Base-by-base conservation (phyloP, 1,284 basidiomycete genomes). In the Cutaneotrichosporon mucoides region DNA sequence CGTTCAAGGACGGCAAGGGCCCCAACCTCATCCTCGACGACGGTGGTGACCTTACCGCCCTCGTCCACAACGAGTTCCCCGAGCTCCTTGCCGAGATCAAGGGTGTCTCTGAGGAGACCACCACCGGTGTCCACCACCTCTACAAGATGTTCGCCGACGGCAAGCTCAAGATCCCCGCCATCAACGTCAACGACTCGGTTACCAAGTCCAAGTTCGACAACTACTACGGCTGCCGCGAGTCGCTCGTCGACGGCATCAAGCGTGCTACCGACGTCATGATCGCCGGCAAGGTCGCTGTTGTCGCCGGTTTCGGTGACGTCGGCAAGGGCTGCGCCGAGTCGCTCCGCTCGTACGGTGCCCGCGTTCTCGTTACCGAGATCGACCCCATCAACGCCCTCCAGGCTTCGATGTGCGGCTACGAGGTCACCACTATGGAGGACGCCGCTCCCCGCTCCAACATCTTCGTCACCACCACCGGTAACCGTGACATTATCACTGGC, bases 21-120 rank as follows among this genome's bases (percentile, higher is more conserved):
- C 82, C 96, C 75, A 99, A 99, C 87, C 90, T 99, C 93, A 99
- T 99, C 80, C 87, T 99, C 78, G 95, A 99, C 76, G 95, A 99
- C 76, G 95, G 96, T 73, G 96, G 96, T 79, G 96, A 99, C 78
- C 84, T 99, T 63, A 99, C 95, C 70, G 87, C 81, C 70, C 83
- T 97, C 66, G 92, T 99, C 63, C 95, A 99, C 81, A 87, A 98
- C 68, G 98, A 98, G 80, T 94, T 86, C 83, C 88, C 94, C 60
- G 89, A 97, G 75, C 89, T 86, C 81, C 83, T 97, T 63, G 71
- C 82, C 56, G 91, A 84, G 68, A 88, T 95, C 81, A 86, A 86
- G 59, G 96, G 95, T 82, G 81, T 99, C 66, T 99, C 95, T 55
- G 95, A 99, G 84, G 95, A 99, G 84, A 99, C 95, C 67, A 99